These are phyloP conservation scores for Royoungia palumana DNA, from an alignment of 768 basidiomycete species.

Conservation along the genomic window DNA sequence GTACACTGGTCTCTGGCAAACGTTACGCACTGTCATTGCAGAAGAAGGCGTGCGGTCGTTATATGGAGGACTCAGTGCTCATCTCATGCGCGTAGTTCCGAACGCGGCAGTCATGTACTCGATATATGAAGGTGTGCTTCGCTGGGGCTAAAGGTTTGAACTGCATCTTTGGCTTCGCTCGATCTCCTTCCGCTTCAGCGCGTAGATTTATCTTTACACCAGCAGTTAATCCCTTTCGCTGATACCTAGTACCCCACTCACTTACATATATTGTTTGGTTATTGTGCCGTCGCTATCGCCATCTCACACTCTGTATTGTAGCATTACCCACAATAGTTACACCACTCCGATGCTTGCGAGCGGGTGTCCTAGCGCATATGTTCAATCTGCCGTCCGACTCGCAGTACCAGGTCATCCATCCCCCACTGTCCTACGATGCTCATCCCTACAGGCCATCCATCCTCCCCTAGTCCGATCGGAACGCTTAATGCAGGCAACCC, in stretches of 20 bases:
- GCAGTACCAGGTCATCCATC: conserved; percentile 55
- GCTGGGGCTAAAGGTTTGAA: conserved; percentile 41
- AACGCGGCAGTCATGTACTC: conserved; percentile 97
- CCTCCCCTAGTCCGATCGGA: conserved; percentile 47
- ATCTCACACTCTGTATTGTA: conserved; percentile 19
- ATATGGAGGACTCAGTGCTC: conserved; percentile 91
- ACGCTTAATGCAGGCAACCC: conserved; percentile 82
- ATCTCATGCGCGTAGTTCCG: conserved; percentile 94
- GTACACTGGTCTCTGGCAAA: conserved; percentile 85
- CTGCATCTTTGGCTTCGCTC: too few relatives aligned
- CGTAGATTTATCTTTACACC: conserved; percentile 17
- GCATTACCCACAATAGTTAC: conserved; percentile 22
- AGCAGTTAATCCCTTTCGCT: conserved; percentile 11
- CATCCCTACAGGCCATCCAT: conserved; percentile 81
- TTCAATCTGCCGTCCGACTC: conserved; percentile 50
- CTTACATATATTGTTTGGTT: conserved; percentile 11
- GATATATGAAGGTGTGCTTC: conserved; percentile 83
- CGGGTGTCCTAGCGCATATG: conserved; percentile 4
- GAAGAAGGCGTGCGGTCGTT: conserved; percentile 87
- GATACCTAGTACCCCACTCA: conserved; percentile 6
- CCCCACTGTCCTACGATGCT: conserved; percentile 91
- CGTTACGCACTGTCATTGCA: conserved; percentile 75
- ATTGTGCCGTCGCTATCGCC: conserved; percentile 14
- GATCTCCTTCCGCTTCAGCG: not conserved
- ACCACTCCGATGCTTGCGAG: conserved; percentile 19